Base-by-base conservation (phyloP, 192 early-diverging fungal species). In the Diversispora epigaea region DNA sequence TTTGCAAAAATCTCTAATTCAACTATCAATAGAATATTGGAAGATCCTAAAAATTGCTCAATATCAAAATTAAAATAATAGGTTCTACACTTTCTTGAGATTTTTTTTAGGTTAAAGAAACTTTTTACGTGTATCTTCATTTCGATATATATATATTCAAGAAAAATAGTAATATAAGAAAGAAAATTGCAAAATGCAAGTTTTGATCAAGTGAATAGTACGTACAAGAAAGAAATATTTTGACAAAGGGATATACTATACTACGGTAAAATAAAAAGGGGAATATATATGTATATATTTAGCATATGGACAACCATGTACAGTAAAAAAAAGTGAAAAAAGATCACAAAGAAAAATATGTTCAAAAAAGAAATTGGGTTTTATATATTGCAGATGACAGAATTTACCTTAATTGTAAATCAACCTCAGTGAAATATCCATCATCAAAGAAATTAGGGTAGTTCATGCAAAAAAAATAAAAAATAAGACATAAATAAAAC, bases 311-410 rank as follows among this genome's bases (percentile, higher is more conserved):
- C 62, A 43, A 62, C 61, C 39, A 54, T 63, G 61, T 43, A 64
- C 62, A 64, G 40, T 64, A 64, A 64, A n/a, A 64, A 64, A 43
- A 40, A 40, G 41, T 54, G 50, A 54, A 54, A 41, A 22, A 64
- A 64, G 62, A 44, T 64, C 62, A 64, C 50, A 54, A 17, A 54
- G 10, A 64, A 64, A 62, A 64, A 64, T 64, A 64, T 64, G 62
- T 64, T 64, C 62, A 64, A 15, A 64, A 64, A 64, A 63, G 15
- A 6, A 44, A 64, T 41, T 41, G 9, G 62, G 62, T 44, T 64
- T 64, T 64, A 64, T 64, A 64, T 64, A 64, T 41, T 6, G 15
- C 15, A 39, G 62, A 17, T 64, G 62, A 64, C 40, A 32, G 39
- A 61, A 39, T 41, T 40, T 15, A 40, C 12, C 17, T 40, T 41